Percentiles rank a stretch among this genome's conserved stretches.
These are phyloP conservation scores for Hypoxylon sp. DNA, from an alignment of 2,329 filamentous ascomycete genomes.

Conservation along the genomic window DNA sequence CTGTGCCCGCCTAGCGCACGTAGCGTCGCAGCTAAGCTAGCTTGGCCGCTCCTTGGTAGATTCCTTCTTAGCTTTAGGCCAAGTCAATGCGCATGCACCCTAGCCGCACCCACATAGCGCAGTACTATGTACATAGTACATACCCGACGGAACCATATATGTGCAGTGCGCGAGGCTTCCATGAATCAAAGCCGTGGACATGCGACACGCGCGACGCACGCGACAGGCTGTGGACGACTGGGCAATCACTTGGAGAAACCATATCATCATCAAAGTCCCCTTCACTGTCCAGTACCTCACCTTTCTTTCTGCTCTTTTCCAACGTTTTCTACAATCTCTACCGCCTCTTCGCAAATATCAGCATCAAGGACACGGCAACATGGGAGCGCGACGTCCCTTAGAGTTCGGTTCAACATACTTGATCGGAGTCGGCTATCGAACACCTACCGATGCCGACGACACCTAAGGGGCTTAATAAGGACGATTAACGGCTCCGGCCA, in stretches of 20 bases:
- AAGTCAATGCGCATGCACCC: not conserved
- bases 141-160: too few species aligned
- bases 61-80: constrained; percentile 6
- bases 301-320: not conserved
- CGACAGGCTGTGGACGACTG: constrained; percentile 17
- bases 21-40: not conserved
- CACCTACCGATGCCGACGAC: not conserved
- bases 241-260: constrained; percentile 25
- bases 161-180: constrained; percentile 13
- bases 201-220: not conserved
- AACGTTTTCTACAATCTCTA: not conserved
- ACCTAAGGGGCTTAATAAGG: constrained; percentile 2
- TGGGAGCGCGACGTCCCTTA: constrained; percentile 9
- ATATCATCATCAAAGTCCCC: constrained; percentile 26
- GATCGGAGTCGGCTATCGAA: not conserved
- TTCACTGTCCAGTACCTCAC: not conserved
- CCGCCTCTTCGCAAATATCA: constrained; percentile 8
- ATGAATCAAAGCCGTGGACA: constrained; percentile 13
- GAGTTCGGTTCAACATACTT: constrained; percentile 9
- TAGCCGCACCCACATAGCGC: not conserved
- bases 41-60: too few species aligned
- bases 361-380: constrained; percentile 13
- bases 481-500: not conserved
- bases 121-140: too few species aligned
- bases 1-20: too few species aligned